Evolutionary conservation across 306 rosid species (phyloP), one percentile per base, ranked within the genome.

Genomic region (Prosopis cineraria): DNA sequence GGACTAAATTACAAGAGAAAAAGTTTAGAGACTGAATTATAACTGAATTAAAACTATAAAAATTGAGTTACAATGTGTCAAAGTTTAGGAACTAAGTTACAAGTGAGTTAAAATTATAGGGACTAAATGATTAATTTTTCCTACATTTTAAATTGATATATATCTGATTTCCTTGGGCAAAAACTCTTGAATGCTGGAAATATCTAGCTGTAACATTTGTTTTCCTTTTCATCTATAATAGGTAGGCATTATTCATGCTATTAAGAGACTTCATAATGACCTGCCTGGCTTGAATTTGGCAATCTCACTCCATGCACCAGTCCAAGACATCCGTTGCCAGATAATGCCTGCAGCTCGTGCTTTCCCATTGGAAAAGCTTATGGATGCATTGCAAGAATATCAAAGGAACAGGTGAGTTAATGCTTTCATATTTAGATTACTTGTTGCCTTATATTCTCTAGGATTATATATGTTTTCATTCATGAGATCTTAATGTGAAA

Each of bases 261-360:
- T 95, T 89, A 93, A 89, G 76, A 95, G 88, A 82, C 92, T 95
- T 84, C 92, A 89, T 74, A 74, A 72, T 84, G 98, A 95, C 83
- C 89, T 95, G 30, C 97, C 98, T 9, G 98, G 98, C 58, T 82
- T 95, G 86, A 95, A 95, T 83, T 89, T 95, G 78, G 98, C 98
- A 48, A 95, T 95, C 88, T 92, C 98, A 58, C 88, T 92, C 75
- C 98, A 95, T 67, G 98, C 98, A 33, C 98, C 98, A 3, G 89
- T 82, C 72, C 98, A 95, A 80, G 97, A 92, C 41, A 89, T 95
- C 43, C 97, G 98, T 59, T 95, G 98, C 84, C 96, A 91, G 84
- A 95, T 95, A 88, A 95, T 95, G 98, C 98, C 98, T 67, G 98
- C 98, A 47, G 98, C 98, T 72, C 91, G 98, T 70, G 98, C 98